Conservation (phyloP, 2,329 filamentous ascomycete species). For the Pseudohalonectria lignicola region DNA sequence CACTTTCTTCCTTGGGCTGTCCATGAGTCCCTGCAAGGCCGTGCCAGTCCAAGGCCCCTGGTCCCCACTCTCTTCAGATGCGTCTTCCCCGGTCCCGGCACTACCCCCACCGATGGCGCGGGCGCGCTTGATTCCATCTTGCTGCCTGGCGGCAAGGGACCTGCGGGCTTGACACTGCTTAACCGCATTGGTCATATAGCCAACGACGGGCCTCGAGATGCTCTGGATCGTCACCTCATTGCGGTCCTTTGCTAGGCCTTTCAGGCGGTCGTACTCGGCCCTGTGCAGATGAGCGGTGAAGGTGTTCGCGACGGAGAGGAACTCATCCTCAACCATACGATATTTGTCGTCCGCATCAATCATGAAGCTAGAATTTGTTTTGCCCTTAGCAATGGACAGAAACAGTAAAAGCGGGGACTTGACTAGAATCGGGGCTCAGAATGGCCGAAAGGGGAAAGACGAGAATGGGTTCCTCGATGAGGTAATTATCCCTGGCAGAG, state of each 20-base stretch:
- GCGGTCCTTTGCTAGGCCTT: slow-evolving; percentile 39
- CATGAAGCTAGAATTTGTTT: slow-evolving; percentile 56
- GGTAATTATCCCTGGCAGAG: no score
- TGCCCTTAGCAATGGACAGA: no score
- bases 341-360: slow-evolving; percentile 58
- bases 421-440: no score
- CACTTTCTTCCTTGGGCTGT: slow-evolving; percentile 20
- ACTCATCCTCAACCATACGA: slow-evolving; percentile 79
- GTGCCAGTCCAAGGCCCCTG: slow-evolving; percentile 22
- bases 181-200: slow-evolving; percentile 23
- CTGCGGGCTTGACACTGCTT: slow-evolving; percentile 23
- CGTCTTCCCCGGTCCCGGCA: slow-evolving; percentile 8
- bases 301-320: slow-evolving; percentile 52
- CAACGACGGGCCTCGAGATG: slow-evolving; percentile 40
- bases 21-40: slow-evolving; percentile 30
- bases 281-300: slow-evolving; percentile 69
- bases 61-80: slow-evolving; percentile 18
- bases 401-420: no score
- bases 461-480: no score
- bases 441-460: no score
- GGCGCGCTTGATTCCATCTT: slow-evolving; percentile 13
- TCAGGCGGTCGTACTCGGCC: slow-evolving; percentile 64
- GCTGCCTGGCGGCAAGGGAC: slow-evolving; percentile 23
- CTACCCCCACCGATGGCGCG: slow-evolving; percentile 3
- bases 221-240: slow-evolving; percentile 40